Evolutionary conservation across 352 stramenopile species (phyloP).

Genomic region (Phytophthora nicotianae): DNA sequence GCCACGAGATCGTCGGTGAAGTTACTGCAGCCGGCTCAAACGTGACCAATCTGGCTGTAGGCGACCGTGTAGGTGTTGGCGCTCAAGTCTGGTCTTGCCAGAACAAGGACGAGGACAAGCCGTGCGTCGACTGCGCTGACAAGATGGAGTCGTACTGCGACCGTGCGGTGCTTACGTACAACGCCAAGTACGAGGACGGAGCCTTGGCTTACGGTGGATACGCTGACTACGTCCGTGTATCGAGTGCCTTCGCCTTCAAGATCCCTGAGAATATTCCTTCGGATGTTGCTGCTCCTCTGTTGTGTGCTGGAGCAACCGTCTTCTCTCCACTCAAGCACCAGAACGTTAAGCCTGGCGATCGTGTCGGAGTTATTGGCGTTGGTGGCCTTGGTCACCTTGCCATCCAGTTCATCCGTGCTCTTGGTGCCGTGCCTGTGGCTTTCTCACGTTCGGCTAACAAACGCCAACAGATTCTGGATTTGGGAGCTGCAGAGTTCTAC

Average conservation of each 20-base stretch:
- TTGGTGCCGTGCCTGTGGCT: slow-evolving; percentile 59
- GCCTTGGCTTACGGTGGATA: slow-evolving; percentile 67
- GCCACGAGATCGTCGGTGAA: slow-evolving; percentile 63
- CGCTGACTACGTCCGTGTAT: slow-evolving; percentile 68
- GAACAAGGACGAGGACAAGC: slow-evolving; percentile 58
- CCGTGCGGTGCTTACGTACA: slow-evolving; percentile 58
- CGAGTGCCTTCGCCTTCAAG: slow-evolving; percentile 62
- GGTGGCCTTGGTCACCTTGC: slow-evolving; percentile 86
- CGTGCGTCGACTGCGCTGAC: slow-evolving; percentile 64
- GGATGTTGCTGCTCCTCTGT: slow-evolving; percentile 51
- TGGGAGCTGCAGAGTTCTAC: slow-evolving; percentile 70
- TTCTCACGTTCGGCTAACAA: slow-evolving; percentile 69
- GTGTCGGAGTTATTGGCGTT: slow-evolving; percentile 78
- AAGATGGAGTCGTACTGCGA: slow-evolving; percentile 74
- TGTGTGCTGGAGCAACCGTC: slow-evolving; percentile 86
- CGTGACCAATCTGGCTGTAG: slow-evolving; percentile 72
- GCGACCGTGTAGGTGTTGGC: slow-evolving; percentile 80
- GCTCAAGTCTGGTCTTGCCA: slow-evolving; percentile 76
- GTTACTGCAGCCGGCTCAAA: slow-evolving; percentile 47
- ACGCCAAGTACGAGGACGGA: slow-evolving; percentile 56
- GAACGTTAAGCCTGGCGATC: slow-evolving; percentile 54
- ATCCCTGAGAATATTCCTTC: slow-evolving; percentile 71
- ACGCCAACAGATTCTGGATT: slow-evolving; percentile 76
- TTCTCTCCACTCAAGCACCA: slow-evolving; percentile 75
- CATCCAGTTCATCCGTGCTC: slow-evolving; percentile 78